Base-by-base conservation (phyloP, 75 land plant species). In the Chamaecyparis obtusa region DNA sequence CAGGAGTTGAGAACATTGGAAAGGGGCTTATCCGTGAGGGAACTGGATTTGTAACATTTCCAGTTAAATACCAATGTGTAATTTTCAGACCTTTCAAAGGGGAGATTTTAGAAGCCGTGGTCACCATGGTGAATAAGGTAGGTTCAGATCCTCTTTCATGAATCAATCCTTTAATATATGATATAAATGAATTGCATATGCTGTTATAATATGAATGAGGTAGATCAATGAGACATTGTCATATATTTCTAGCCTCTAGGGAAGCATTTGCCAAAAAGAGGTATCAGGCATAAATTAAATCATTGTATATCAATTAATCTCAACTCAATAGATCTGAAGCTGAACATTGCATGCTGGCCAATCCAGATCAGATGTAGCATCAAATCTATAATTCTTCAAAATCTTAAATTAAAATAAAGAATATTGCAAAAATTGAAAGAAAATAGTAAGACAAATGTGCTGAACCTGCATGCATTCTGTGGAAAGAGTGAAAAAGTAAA, bases 51-150 rank as follows among this genome's bases (percentile, higher is more conserved):
- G 99, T 98, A 5, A 97, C 99, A 3, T 98, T 98, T 83, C 99
- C 99, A 7, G 95, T 98, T 17, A 93, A 93, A 90, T 98, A 98
- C 85, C 95, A 97, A 83, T 97, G 99, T 87, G 99, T 98, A 60
- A 97, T 95, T 56, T 98, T 97, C 91, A 88, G 99, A 84, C 99
- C 99, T 2, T 98, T 98, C 87, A 97, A 96, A 89, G 99, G 99
- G 35, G 99, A 98, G 91, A 95, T 98, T 41, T 90, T 98, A 41
- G 99, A 98, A 89, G 95, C 97, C 57, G 99, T 95, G 32, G 99
- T 98, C 87, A 95, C 99, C 14, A 94, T 98, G 97, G 99, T 98
- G 33, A 98, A 98, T 87, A 98, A 98, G 99, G 99, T 96, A 48
- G 57, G 21, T 30, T 55, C 30, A 44, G 21, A 24, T 79, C 85